These are phyloP conservation scores for Vinca minor DNA, from an alignment of 257 asterid genomes.

Conservation along the genomic window DNA sequence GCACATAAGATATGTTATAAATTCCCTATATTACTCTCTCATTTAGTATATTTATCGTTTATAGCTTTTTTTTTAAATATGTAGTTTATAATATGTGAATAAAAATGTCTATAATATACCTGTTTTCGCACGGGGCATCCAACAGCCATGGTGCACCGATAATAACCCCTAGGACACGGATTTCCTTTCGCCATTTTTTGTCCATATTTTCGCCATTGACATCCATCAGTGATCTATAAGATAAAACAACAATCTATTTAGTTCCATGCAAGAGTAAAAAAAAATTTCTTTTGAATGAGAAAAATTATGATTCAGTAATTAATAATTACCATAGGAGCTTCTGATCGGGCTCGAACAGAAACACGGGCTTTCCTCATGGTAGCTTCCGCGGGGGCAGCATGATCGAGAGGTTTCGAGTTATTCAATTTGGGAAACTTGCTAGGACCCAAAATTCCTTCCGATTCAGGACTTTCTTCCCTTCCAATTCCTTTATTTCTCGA, in stretches of 20 bases:
- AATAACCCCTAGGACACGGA: conserved; percentile 92
- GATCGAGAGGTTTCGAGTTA: conserved; percentile 35
- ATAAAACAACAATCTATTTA: too few species aligned
- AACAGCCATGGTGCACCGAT: conserved; percentile 88
- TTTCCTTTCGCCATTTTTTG: conserved; percentile 97
- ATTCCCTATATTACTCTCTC: too few species aligned
- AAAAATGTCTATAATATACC: too few species aligned
- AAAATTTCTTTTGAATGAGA: too few species aligned
- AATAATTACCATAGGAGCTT: conserved; percentile 49
- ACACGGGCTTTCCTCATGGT: conserved; percentile 97
- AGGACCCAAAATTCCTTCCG: conserved; percentile 63
- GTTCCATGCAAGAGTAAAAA: too few species aligned
- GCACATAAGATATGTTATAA: too few species aligned
- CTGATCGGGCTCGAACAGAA: conserved; percentile 94
- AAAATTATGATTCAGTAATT: too few species aligned
- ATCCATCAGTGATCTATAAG: conserved; percentile 91
- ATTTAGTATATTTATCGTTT: too few species aligned
- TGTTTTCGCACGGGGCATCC: conserved; percentile 98
- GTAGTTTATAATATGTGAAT: too few species aligned
- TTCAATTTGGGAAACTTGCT: conserved; percentile 41
- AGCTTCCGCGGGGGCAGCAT: conserved; percentile 55
- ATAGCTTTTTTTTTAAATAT: too few species aligned
- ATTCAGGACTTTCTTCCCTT: conserved; percentile 70
- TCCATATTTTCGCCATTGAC: conserved; percentile 97
- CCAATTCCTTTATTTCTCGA: conserved; percentile 29